Conservation (phyloP, 495 filamentous ascomycete genomes). For the Xylaria venustula region DNA sequence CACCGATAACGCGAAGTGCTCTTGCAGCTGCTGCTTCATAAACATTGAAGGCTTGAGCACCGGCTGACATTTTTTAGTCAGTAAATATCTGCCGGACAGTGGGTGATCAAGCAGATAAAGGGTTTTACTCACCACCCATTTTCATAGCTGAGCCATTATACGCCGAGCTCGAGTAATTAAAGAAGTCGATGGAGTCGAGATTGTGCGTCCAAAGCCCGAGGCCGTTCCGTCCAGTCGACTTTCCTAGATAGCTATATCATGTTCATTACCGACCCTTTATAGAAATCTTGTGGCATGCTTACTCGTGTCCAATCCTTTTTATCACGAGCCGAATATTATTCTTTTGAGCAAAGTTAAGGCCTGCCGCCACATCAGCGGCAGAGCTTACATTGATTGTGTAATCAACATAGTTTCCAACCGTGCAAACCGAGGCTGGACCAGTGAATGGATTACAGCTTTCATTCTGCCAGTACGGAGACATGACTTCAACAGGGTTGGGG, state of each 20-base stretch:
- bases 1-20: conserved; percentile 45
- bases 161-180: conserved; percentile 30
- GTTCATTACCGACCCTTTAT: no score
- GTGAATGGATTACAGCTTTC: conserved; percentile 56
- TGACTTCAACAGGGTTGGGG: conserved; percentile 28
- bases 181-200: conserved; percentile 43
- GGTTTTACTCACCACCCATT: conserved; percentile 34
- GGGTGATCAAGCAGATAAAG: background rate
- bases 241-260: conserved; percentile 30
- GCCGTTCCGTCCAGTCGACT: conserved; percentile 46
- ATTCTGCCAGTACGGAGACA: conserved; percentile 47
- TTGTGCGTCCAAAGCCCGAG: conserved; percentile 58
- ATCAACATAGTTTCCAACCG: conserved; percentile 49
- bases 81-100: background rate
- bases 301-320: conserved; percentile 43
- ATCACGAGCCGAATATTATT: conserved; percentile 36
- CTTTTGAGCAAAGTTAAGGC: conserved; percentile 42
- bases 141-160: conserved; percentile 49
- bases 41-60: conserved; percentile 49
- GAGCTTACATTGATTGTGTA: conserved; percentile 50
- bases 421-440: conserved; percentile 39
- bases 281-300: background rate
- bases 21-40: conserved; percentile 38
- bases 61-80: conserved; percentile 28
- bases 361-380: conserved; percentile 34